These are phyloP conservation scores for Strobilomyces dryophilus DNA, from an alignment of 768 basidiomycete genomes.

Conservation along the genomic window DNA sequence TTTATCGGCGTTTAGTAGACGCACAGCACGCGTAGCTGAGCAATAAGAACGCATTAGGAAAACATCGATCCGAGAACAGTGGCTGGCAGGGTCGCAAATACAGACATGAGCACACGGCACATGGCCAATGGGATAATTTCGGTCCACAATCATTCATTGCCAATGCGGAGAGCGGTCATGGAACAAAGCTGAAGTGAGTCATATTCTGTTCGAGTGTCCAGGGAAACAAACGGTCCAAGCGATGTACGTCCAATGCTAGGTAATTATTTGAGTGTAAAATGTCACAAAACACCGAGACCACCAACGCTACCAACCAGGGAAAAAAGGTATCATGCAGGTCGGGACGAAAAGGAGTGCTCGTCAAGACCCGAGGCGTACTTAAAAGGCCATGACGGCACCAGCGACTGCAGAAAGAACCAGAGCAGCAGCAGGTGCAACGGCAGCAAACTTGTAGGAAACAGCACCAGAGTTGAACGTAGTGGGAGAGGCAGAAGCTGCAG, in stretches of 20 bases:
- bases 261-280: conserved; percentile 12
- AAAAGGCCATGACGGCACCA: conserved; percentile 48
- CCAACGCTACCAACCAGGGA: conserved; percentile 5
- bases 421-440: conserved; percentile 32
- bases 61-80: no score
- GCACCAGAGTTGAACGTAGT: conserved; percentile 24
- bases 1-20: no score
- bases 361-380: conserved; percentile 10
- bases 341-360: not conserved
- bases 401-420: conserved; percentile 43
- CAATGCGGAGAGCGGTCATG: not conserved
- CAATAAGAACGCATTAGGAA: no score
- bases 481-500: conserved; percentile 22
- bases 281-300: conserved; percentile 9
- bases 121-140: not conserved
- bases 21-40: no score
- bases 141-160: not conserved
- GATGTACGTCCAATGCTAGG: conserved; percentile 8
- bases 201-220: conserved; percentile 19
- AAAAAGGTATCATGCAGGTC: conserved; percentile 12
- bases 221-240: conserved; percentile 5
- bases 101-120: no score
- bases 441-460: conserved; percentile 30
- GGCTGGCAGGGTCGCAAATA: no score
- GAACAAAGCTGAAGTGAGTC: conserved; percentile 1